Base-by-base conservation (phyloP, 202 grass and related monocot species). In the Sporobolus alterniflorus region DNA sequence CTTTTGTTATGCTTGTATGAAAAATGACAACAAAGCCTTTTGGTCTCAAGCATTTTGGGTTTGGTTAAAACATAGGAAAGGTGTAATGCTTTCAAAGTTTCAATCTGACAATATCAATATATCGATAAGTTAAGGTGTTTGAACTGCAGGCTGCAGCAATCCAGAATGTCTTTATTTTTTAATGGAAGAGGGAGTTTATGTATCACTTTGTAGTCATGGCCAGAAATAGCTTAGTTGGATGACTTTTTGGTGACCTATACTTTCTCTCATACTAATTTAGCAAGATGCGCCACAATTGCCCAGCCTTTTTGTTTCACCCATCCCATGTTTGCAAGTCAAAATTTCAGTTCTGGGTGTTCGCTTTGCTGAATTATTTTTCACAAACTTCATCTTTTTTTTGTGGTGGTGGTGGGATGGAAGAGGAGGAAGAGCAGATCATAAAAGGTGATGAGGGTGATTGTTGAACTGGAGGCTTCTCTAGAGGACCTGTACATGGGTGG, bases 401-500 rank as follows among this genome's bases (percentile, higher is more conserved):
- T 78, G 91, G 88, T 49, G 92, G 89, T 66, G 91, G 87, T 74
- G 87, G 88, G 65, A 86, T 52, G 79, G 89, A 96, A 92, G 96
- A 94, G 74, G 89, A 96, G 76, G 96, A 99, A 88, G 96, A 99
- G 54, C 67, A 65, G 31, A 94, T 96, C 62, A 40, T 86, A 73
- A 99, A 99, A 89, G 96, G 96, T 72, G 96, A 99, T 67, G 93
- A 99, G 75, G 75, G 96, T 99, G 61, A 72, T 96, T 64, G 93
- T 99, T 90, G 96, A 99, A 83, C 85, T 99, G 74, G 96, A 99
- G 75, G 93, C 91, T 82, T 94, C 93, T 40, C 77, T 98, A 52
- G 96, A 98, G 80, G 96, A 96, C 85, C 61, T 98, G 71, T 98
- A 98, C 85, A 94, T 98, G 93, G 96, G 96, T 40, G 96, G 96